A percentile compares a stretch with the other conserved stretches of the same genome.
phyloP scores from a whole-genome alignment of 495 filamentous ascomycete species.

The Aspergillus carlsbadensis region DNA sequence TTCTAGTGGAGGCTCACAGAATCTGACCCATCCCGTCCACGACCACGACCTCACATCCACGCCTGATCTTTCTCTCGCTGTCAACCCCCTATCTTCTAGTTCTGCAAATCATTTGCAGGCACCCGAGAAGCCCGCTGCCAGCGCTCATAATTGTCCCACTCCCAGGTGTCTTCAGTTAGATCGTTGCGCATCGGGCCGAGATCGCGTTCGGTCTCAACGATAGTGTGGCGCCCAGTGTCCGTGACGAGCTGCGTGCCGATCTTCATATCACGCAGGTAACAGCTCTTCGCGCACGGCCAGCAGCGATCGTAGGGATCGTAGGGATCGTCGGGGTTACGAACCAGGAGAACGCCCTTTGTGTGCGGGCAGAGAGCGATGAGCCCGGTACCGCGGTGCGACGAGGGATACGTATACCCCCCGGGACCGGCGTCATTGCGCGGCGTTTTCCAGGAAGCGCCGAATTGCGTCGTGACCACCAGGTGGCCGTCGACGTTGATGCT shows the following conservation, averaged over 20 bases:
- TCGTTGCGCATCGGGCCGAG: background rate
- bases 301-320: background rate
- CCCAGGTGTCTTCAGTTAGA: background rate
- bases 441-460: background rate
- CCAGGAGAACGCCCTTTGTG: too few relatives aligned
- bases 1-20: too few relatives aligned
- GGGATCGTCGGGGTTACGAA: too few relatives aligned
- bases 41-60: too few relatives aligned
- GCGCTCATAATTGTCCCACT: background rate
- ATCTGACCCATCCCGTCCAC: too few relatives aligned
- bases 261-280: background rate
- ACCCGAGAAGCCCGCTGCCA: background rate
- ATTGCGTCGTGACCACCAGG: background rate
- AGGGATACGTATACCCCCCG: background rate
- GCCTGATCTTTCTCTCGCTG: too few relatives aligned
- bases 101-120: background rate
- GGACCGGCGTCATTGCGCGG: background rate
- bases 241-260: background rate
- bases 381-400: background rate
- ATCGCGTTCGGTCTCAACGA: constrained; percentile 6
- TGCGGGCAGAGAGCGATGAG: constrained; percentile 4
- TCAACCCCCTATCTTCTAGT: too few relatives aligned
- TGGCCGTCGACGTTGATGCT: background rate
- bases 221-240: background rate
- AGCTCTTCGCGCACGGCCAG: background rate